Conservation (phyloP, 768 basidiomycete species). For the Leccinum uliginosum region DNA sequence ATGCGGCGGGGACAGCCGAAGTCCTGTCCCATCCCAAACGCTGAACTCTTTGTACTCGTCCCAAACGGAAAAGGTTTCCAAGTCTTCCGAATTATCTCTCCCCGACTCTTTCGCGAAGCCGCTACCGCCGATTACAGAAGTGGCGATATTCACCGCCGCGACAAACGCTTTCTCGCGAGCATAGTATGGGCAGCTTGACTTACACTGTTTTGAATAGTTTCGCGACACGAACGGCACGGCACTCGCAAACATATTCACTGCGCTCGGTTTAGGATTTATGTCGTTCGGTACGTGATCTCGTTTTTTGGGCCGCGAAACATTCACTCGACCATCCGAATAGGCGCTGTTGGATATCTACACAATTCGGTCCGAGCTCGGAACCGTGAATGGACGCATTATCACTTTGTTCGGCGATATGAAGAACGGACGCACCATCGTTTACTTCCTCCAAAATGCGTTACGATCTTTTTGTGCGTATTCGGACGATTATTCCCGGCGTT, state of each 20-base stretch:
- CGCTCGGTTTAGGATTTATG: slow-evolving; percentile 72
- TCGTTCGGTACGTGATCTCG: slow-evolving; percentile 42
- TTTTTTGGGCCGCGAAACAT: background rate
- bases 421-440: too few species aligned
- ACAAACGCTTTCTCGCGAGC: slow-evolving; percentile 83
- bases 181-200: background rate
- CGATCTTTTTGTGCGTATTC: too few species aligned
- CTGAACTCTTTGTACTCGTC: slow-evolving; percentile 74
- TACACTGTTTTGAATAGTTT: slow-evolving; percentile 43
- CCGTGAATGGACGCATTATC: slow-evolving; percentile 93
- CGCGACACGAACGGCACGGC: slow-evolving; percentile 90
- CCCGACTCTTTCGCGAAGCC: slow-evolving; percentile 27
- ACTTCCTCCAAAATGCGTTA: too few species aligned
- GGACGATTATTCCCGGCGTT: too few species aligned
- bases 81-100: slow-evolving; percentile 52
- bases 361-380: slow-evolving; percentile 95
- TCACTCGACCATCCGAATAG: slow-evolving; percentile 33
- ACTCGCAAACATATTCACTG: slow-evolving; percentile 68
- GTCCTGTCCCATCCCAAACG: slow-evolving; percentile 55
- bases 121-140: slow-evolving; percentile 67
- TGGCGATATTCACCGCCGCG: slow-evolving; percentile 86
- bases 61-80: slow-evolving; percentile 79
- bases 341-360: slow-evolving; percentile 88
- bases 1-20: slow-evolving; percentile 79
- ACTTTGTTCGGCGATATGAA: slow-evolving; percentile 93